Base-by-base conservation (phyloP, 2,329 filamentous ascomycete species). In the Monosporascus sp. region DNA sequence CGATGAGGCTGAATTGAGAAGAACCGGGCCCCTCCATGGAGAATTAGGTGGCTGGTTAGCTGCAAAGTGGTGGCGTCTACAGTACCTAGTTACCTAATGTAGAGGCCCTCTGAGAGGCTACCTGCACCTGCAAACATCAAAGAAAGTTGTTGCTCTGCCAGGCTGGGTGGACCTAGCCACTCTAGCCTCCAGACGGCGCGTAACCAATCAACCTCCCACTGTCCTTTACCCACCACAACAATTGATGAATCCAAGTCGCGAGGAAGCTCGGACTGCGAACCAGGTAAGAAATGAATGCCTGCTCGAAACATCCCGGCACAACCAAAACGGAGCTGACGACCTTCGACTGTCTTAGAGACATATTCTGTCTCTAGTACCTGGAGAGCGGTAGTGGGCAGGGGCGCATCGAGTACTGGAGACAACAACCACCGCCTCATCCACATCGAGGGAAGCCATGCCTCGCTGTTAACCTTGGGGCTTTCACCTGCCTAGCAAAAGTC, bases 1-100 rank as follows among this genome's bases (percentile, higher is more conserved):
- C 9, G 6, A 39, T 25, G 51, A 55, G 54, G 57, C 54, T 57
- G 51, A 52, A 54, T 48, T 48, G 24, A 35, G 7, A 35, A 14
- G 9, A 35, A 35, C 31, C 14, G 7, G n/a, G 11, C 9, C 24
- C 17, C 31, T 35, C 31, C 3, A 35, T 14, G 31, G 31, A 35
- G 31, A 35, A 35, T 35, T 14, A 35, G 11, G 31, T 35, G 31
- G 31, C 31, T 35, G 31, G 31, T 35, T 35, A 35, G 31, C 11
- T 2, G 31, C 11, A 35, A 14, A 35, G 31, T 35, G 31, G 31
- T 2, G 31, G 31, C 31, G 37, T 39, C 7, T 39, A 18, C 18
- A 18, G 15, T 39, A 39, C 37, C 37, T 39, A 18, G 17, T 7
- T 18, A 39, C 37, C 6, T 18, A 18, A 14, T 18, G 39, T 14